Base-by-base conservation (phyloP, 2,329 filamentous ascomycete species). In the Ophiostoma himal-ulmi region DNA sequence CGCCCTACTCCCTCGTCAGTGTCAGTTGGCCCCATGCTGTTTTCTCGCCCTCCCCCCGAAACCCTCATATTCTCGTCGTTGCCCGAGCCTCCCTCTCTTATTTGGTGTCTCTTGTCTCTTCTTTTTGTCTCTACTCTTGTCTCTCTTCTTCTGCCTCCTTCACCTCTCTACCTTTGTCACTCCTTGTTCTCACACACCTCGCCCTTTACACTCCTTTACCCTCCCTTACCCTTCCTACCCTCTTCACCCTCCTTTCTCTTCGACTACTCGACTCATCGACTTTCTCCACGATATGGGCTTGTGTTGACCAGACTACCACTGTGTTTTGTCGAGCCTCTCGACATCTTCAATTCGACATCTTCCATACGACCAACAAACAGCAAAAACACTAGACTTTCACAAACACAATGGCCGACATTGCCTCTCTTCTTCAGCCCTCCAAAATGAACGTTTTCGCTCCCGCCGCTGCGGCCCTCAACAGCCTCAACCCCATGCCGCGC, bases 401-500 rank as follows among this genome's bases (percentile, higher is more conserved):
- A 44, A 44, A 3, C 13, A 44, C 57, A 14, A 78, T 78, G 76
- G 76, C 77, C 70, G 76, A 78, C 69, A 74, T 72, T 54, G 37
- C 37, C 60, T 26, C 36, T 6, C 26, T 72, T 57, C 72, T 74
- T 64, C 70, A 74, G 36, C 77, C 77, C 67, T 74, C 76, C 1
- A 78, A 75, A 70, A 73, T 78, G 74, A 71, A 73, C 20, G 76
- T 77, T 67, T 72, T 73, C 17, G 78, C 76, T 75, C 75, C 75
- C 17, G 71, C 70, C 8, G 73, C 75, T 4, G 71, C 75, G 68
- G 75, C 75, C 30, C 75, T 80, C 65, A 73, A 75, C 14, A 73
- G 75, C 30, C 75, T 77, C 71, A 78, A 77, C 69, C 77, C 77
- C 10, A 78, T 78, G 39, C 77, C 78, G 1, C 75, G 76, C 66